Percentiles rank a stretch among this genome's conserved stretches.
Conservation (phyloP, 306 rosid species). For the Vigna reflexopilosa region DNA sequence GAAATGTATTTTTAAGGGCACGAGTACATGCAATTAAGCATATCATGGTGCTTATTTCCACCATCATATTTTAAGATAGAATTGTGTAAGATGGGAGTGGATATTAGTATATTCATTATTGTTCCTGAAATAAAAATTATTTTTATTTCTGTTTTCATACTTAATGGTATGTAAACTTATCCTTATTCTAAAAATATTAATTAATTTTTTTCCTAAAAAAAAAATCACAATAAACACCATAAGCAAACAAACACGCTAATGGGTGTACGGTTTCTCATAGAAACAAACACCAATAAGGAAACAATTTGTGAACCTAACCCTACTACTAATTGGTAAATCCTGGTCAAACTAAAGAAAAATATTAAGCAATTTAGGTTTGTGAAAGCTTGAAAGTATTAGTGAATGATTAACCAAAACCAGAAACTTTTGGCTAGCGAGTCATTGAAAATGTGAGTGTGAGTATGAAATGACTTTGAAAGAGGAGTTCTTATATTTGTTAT, state of each 20-base stretch:
- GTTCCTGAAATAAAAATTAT: too few relatives aligned
- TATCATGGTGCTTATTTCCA: neutral
- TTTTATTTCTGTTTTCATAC: too few relatives aligned
- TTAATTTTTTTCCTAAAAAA: too few relatives aligned
- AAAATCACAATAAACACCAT: too few relatives aligned
- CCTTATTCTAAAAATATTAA: too few relatives aligned
- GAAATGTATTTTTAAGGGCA: neutral
- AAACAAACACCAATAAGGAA: neutral
- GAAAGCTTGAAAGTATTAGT: neutral
- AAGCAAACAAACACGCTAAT: too few relatives aligned
- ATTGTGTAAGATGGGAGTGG: too few relatives aligned
- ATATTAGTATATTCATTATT: too few relatives aligned
- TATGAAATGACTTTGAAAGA: slow-evolving; percentile 9
- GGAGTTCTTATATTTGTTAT: neutral
- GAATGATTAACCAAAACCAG: neutral
- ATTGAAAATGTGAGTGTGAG: slow-evolving; percentile 21
- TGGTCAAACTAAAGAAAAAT: slow-evolving; percentile 11
- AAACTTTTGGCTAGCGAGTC: neutral
- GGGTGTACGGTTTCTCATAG: too few relatives aligned
- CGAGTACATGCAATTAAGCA: neutral
- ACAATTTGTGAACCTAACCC: neutral
- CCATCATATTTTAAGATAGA: too few relatives aligned
- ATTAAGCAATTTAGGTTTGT: neutral
- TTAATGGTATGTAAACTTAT: too few relatives aligned
- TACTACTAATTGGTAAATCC: neutral